A percentile compares a stretch with the other conserved stretches of the same genome.
These are phyloP conservation scores for Daldinia vernicosa DNA, from an alignment of 495 filamentous ascomycete species.

Conservation along the genomic window DNA sequence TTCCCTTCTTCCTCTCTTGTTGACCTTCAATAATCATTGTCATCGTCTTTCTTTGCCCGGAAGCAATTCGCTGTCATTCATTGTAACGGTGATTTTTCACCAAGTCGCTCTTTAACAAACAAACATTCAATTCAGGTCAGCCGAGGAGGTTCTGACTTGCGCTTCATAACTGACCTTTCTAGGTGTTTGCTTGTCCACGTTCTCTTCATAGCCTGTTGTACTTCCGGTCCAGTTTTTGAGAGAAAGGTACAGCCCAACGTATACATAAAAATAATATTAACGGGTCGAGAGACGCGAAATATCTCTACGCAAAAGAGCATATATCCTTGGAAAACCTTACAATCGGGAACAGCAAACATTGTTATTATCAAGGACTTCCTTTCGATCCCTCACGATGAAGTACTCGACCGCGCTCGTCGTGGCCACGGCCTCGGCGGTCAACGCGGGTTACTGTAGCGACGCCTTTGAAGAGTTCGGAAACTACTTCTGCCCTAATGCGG, in stretches of 20 bases:
- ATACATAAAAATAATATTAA: conserved; percentile 20
- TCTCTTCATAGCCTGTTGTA: conserved; percentile 38
- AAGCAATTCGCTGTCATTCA: conserved; percentile 42
- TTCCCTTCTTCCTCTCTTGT: conserved; percentile 23
- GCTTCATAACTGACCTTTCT: conserved; percentile 3
- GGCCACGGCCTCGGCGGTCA: conserved; percentile 44
- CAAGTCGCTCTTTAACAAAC: conserved; percentile 45
- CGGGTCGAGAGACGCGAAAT: conserved; percentile 24
- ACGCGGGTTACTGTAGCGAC: conserved; percentile 41
- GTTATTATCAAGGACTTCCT: conserved; percentile 17
- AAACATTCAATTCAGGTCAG: conserved; percentile 29
- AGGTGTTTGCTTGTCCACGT: conserved; percentile 40
- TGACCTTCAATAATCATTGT: conserved; percentile 36
- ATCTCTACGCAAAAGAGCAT: conserved; percentile 12
- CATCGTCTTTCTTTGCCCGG: conserved; percentile 43
- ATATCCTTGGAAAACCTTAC: conserved; percentile 18
- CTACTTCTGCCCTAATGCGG: conserved; percentile 65
- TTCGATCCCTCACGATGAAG: conserved; percentile 32
- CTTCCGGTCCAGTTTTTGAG: conserved; percentile 22
- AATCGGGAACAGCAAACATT: conserved; percentile 17
- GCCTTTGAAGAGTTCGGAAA: conserved; percentile 51
- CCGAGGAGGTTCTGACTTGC: conserved; percentile 21
- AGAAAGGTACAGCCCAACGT: conserved; percentile 17
- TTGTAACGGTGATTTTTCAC: conserved; percentile 47
- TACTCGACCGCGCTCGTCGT: conserved; percentile 41